Conservation (phyloP, 2,329 filamentous ascomycete genomes). For the Curvularia verruculosa region DNA sequence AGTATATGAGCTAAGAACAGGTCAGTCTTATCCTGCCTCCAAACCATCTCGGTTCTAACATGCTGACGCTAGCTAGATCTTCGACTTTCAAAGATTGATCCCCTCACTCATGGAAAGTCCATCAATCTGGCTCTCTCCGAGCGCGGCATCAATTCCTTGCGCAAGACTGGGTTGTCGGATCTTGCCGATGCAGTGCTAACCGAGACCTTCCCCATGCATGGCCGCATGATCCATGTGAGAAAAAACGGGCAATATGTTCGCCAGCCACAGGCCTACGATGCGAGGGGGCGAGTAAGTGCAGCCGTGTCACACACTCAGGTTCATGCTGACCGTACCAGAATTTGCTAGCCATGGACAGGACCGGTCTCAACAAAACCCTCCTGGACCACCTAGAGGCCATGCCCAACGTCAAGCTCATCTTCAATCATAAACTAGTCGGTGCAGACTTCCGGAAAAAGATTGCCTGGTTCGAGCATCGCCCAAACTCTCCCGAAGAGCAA, state of each 20-base stretch:
- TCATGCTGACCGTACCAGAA: conserved; percentile 58
- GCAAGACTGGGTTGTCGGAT: conserved; percentile 67
- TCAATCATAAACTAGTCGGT: conserved; percentile 90
- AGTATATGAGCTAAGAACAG: conserved; percentile 89
- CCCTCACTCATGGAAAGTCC: conserved; percentile 96
- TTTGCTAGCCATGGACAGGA: conserved; percentile 86
- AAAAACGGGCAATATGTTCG: conserved; percentile 72
- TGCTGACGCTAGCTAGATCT: conserved; percentile 68
- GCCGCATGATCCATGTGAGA: conserved; percentile 91
- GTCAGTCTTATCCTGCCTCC: conserved; percentile 58
- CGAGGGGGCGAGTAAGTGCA: conserved; percentile 75
- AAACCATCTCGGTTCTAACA: conserved; percentile 1
- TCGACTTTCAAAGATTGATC: conserved; percentile 78
- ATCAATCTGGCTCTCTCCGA: conserved; percentile 97
- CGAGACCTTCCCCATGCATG: conserved; percentile 89
- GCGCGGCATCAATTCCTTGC: conserved; percentile 87
- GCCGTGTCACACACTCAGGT: neutral
- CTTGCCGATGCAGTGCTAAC: conserved; percentile 76
- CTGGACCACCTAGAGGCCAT: conserved; percentile 82
- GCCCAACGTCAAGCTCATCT: conserved; percentile 89
- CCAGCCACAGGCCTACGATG: conserved; percentile 86
- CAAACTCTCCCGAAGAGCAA: conserved; percentile 31
- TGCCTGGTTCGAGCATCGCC: conserved; percentile 81
- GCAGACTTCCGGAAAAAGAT: conserved; percentile 80
- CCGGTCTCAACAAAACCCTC: conserved; percentile 79